These are phyloP conservation scores for Penicillium decumbens DNA, from an alignment of 2,329 filamentous ascomycete genomes.

Conservation along the genomic window DNA sequence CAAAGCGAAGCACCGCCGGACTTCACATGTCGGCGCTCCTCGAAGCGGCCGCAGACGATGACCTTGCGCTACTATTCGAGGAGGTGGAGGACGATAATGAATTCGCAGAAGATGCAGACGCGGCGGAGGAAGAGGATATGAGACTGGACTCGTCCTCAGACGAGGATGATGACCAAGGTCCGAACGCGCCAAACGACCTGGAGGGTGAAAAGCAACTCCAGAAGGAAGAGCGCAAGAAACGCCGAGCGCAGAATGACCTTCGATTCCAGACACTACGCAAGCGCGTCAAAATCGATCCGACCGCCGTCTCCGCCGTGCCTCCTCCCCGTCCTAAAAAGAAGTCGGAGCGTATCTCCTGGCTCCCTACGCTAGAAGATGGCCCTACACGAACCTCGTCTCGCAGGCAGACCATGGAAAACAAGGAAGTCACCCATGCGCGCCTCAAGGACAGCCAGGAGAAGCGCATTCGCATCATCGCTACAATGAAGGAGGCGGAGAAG, in stretches of 20 bases:
- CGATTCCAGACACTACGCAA: conserved; percentile 56
- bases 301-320: conserved; percentile 37
- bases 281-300: conserved; percentile 67
- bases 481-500: conserved; percentile 59
- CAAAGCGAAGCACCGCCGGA: conserved; percentile 74
- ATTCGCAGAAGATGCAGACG: conserved; percentile 34
- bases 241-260: conserved; percentile 72
- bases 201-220: conserved; percentile 86
- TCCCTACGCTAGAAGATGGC: conserved; percentile 59
- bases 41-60: conserved; percentile 68
- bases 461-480: conserved; percentile 46
- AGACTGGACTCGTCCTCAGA: conserved; percentile 82
- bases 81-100: conserved; percentile 57
- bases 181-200: conserved; percentile 56
- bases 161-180: conserved; percentile 71
- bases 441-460: conserved; percentile 49
- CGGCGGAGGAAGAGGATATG: conserved; percentile 64
- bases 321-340: conserved; percentile 58
- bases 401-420: conserved; percentile 61
- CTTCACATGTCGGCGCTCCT: conserved; percentile 77
- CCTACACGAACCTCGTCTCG: conserved; percentile 60
- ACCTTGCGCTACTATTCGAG: conserved; percentile 57
- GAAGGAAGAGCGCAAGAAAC: conserved; percentile 72
- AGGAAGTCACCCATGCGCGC: conserved; percentile 52
- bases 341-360: conserved; percentile 66